Conservation (phyloP, 768 basidiomycete species). For the Tephrocybe sp. region DNA sequence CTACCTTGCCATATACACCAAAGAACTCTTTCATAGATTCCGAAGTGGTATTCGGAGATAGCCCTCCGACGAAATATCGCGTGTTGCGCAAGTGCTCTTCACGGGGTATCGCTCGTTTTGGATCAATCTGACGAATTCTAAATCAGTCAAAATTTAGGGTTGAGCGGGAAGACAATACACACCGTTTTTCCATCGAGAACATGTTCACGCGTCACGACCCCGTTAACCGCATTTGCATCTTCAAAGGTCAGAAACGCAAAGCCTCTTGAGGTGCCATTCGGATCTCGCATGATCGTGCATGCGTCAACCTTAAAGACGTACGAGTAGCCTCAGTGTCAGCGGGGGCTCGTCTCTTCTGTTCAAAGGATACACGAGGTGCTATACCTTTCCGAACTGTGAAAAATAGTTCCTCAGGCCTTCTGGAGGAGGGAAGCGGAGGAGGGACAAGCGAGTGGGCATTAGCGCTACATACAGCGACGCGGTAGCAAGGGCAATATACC, state of each 20-base stretch:
- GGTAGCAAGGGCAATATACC: constrained; percentile 51
- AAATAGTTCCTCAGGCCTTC: constrained; percentile 73
- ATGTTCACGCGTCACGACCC: constrained; percentile 69
- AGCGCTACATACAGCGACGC: constrained; percentile 32
- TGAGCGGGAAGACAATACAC: no score
- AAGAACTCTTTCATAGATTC: constrained; percentile 75
- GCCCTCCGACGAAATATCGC: constrained; percentile 81
- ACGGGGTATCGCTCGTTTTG: constrained; percentile 84
- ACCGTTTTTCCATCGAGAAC: constrained; percentile 79
- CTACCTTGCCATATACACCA: constrained; percentile 70
- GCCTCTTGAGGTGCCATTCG: constrained; percentile 71
- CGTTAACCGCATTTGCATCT: constrained; percentile 59
- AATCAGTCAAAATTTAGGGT: neutral
- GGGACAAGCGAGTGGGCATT: constrained; percentile 31
- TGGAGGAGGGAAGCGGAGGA: constrained; percentile 28
- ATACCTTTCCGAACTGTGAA: constrained; percentile 74
- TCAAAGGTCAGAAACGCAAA: constrained; percentile 87
- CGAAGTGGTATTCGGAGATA: constrained; percentile 65
- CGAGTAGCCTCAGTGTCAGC: no score
- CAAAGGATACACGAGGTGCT: no score
- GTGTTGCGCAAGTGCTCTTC: constrained; percentile 76
- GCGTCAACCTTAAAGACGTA: constrained; percentile 58
- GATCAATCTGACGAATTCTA: constrained; percentile 69
- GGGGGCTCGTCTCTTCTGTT: no score
- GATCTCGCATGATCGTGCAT: constrained; percentile 86